Conservation (phyloP, 1,284 basidiomycete genomes). For the Moesziomyces globuligerus region DNA sequence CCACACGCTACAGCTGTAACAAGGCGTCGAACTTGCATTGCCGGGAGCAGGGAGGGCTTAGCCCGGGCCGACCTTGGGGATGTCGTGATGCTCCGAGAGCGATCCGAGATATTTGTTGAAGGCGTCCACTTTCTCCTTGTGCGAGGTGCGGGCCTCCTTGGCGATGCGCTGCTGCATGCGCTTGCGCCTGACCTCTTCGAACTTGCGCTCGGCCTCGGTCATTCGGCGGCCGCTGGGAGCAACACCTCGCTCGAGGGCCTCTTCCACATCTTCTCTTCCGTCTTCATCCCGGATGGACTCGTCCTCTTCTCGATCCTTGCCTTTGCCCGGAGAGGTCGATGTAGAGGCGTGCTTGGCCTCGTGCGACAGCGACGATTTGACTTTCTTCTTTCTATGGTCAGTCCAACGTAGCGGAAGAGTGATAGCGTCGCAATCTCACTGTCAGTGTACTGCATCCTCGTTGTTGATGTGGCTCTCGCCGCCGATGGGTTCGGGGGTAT, state of each 20-base stretch:
- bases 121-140: slow-evolving; percentile 93
- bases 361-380: slow-evolving; percentile 42
- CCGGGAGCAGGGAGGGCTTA: not conserved
- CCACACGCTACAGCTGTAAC: not conserved
- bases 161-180: slow-evolving; percentile 82
- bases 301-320: slow-evolving; percentile 1
- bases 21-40: no score
- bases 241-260: slow-evolving; percentile 69
- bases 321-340: slow-evolving; percentile 16
- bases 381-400: slow-evolving; percentile 50
- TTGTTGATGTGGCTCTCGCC: no score
- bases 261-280: not conserved
- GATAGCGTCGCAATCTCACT: no score
- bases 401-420: not conserved
- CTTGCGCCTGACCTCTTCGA: slow-evolving; percentile 83
- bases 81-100: slow-evolving; percentile 91
- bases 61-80: slow-evolving; percentile 77
- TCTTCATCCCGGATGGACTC: not conserved
- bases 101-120: slow-evolving; percentile 84
- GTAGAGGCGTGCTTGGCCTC: slow-evolving; percentile 20
- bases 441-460: slow-evolving; percentile 5
- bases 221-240: slow-evolving; percentile 71
- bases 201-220: slow-evolving; percentile 89
- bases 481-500: no score
- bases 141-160: slow-evolving; percentile 84